A percentile compares a stretch with the other conserved stretches of the same genome.
These are phyloP conservation scores for Beta macrorhiza DNA, from an alignment of 179 eudicot genomes.

Conservation along the genomic window DNA sequence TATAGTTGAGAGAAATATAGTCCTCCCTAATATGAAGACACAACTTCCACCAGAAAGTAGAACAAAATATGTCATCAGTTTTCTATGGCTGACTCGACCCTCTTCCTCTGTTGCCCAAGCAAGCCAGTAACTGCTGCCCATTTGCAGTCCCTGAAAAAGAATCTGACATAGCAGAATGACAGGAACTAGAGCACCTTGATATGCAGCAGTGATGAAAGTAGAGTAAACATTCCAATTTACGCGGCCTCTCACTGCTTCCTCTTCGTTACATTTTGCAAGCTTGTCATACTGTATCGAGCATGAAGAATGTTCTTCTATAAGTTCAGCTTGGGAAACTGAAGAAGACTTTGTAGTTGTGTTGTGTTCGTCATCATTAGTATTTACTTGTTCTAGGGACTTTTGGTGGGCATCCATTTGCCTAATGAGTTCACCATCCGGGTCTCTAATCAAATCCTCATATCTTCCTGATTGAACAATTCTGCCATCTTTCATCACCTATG, in stretches of 20 bases:
- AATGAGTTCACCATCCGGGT: slow-evolving; percentile 54
- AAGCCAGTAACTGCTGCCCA: slow-evolving; percentile 86
- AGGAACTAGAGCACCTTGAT: slow-evolving; percentile 82
- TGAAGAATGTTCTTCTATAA: slow-evolving; percentile 35
- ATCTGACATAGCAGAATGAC: slow-evolving; percentile 66
- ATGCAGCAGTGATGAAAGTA: slow-evolving; percentile 62
- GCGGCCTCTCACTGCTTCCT: slow-evolving; percentile 59
- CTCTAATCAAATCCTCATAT: slow-evolving; percentile 53
- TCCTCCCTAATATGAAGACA: slow-evolving; percentile 75
- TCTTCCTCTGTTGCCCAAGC: slow-evolving; percentile 81
- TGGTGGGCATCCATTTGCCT: slow-evolving; percentile 67
- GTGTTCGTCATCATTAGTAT: slow-evolving; percentile 30
- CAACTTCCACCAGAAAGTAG: slow-evolving; percentile 79
- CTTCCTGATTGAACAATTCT: slow-evolving; percentile 65
- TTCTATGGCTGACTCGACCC: slow-evolving; percentile 41
- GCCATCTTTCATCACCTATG: slow-evolving; percentile 84
- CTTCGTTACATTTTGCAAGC: slow-evolving; percentile 41
- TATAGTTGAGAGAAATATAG: slow-evolving; percentile 73
- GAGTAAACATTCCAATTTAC: slow-evolving; percentile 71
- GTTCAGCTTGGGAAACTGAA: slow-evolving; percentile 37
- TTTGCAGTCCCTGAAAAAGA: slow-evolving; percentile 73
- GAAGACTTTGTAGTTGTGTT: slow-evolving; percentile 15
- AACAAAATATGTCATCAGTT: slow-evolving; percentile 53
- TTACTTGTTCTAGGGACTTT: slow-evolving; percentile 64
- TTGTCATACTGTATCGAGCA: slow-evolving; percentile 32